Percentiles rank a stretch among this genome's conserved stretches.
These are phyloP conservation scores for Acacia melanoxylon DNA, from an alignment of 306 rosid species.

Conservation along the genomic window DNA sequence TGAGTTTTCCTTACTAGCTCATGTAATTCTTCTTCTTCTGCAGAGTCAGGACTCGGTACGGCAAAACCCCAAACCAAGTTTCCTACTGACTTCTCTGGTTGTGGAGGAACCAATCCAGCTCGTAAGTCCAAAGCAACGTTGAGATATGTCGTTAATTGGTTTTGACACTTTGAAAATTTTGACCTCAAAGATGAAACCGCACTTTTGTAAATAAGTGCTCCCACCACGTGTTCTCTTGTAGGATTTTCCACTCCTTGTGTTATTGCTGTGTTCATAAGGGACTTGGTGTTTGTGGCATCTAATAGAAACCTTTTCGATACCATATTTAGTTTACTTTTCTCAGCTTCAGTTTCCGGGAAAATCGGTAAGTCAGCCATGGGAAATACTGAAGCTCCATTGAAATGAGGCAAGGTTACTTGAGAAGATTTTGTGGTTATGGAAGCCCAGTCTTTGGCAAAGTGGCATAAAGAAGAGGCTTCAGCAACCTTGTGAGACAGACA, in stretches of 20 bases:
- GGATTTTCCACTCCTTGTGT: not conserved
- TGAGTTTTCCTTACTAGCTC: not conserved
- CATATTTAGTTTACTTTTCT: not conserved
- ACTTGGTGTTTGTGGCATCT: not conserved
- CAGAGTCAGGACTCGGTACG: not conserved
- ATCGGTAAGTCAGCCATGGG: not conserved
- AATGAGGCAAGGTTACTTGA: not conserved
- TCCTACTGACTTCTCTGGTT: not conserved
- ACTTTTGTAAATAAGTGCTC: not conserved
- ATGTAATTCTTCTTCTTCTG: not conserved
- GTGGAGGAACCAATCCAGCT: not conserved
- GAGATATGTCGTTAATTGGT: not conserved
- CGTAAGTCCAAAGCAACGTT: not conserved
- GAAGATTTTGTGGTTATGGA: not conserved
- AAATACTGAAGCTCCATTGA: not conserved
- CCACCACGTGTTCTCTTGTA: not conserved
- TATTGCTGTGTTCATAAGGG: not conserved
- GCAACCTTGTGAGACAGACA: slow-evolving; percentile 51
- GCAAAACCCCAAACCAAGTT: not conserved
- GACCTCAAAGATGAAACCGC: not conserved
- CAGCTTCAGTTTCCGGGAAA: not conserved
- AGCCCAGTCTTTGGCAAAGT: not conserved
- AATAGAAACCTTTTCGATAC: not conserved
- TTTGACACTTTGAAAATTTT: not conserved
- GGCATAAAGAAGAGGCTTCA: not conserved